A percentile compares a stretch with the other conserved stretches of the same genome.
phyloP scores from a whole-genome alignment of 2,329 filamentous ascomycete species.

The Colletotrichum trifolii region DNA sequence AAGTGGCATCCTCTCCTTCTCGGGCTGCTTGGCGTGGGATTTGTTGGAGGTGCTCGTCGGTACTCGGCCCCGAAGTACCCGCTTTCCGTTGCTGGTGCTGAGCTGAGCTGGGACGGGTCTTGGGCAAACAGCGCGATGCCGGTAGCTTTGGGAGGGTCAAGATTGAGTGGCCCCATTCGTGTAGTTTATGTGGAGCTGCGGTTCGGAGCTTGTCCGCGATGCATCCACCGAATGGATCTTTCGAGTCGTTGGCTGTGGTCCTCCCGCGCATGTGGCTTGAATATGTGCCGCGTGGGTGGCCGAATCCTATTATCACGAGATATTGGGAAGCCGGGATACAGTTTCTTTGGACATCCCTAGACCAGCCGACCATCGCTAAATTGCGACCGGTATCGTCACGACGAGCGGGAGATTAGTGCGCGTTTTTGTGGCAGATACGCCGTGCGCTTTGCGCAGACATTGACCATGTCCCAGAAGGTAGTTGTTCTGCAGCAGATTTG shows the following conservation, averaged over 20 bases:
- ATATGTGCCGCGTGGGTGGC: neutral
- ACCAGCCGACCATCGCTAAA: constrained; percentile 24
- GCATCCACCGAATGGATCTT: constrained; percentile 11
- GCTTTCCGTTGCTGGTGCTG: constrained; percentile 17
- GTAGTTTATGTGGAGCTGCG: constrained; percentile 1
- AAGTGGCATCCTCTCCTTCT: neutral
- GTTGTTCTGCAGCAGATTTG: constrained; percentile 35
- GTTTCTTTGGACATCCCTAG: neutral
- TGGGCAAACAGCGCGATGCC: constrained; percentile 25
- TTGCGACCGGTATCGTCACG: constrained; percentile 9
- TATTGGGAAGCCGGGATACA: too few species aligned
- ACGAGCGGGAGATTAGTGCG: constrained; percentile 18
- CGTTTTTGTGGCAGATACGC: constrained; percentile 15
- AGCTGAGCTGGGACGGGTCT: neutral
- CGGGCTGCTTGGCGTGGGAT: constrained; percentile 15
- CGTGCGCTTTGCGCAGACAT: constrained; percentile 13
- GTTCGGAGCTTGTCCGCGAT: constrained; percentile 24
- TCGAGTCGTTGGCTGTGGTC: neutral
- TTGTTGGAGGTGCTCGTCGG: constrained; percentile 7
- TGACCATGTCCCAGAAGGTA: constrained; percentile 13
- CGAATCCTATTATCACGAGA: constrained; percentile 4
- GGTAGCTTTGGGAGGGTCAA: constrained; percentile 14
- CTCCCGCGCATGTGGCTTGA: too few species aligned
- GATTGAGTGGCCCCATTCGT: constrained; percentile 28
- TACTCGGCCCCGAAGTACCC: constrained; percentile 31